Conservation (phyloP, 2,329 filamentous ascomycete species). For the Aureobasidium sp. region DNA sequence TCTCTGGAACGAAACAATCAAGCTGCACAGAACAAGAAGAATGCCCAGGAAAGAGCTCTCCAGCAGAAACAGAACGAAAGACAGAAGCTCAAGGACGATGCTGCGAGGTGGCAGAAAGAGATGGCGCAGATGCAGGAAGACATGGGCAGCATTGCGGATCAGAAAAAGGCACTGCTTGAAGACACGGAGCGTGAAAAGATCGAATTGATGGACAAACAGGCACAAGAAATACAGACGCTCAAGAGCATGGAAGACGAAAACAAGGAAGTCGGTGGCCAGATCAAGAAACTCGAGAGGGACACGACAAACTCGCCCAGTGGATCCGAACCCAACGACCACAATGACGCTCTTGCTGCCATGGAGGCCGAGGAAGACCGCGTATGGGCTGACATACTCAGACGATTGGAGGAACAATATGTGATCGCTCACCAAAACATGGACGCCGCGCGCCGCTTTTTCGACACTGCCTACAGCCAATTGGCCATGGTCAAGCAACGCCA, state of each 20-base stretch:
- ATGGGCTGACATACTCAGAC: constrained; percentile 27
- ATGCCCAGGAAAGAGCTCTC: constrained; percentile 65
- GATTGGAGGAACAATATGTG: constrained; percentile 26
- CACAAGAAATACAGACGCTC: constrained; percentile 39
- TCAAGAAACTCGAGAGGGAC: constrained; percentile 62
- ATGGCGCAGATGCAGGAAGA: constrained; percentile 45
- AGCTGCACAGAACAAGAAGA: constrained; percentile 66
- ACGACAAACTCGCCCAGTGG: constrained; percentile 46
- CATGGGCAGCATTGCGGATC: constrained; percentile 40
- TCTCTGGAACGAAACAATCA: constrained; percentile 75
- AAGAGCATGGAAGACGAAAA: constrained; percentile 64
- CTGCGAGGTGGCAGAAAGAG: constrained; percentile 59
- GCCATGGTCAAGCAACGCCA: constrained; percentile 36
- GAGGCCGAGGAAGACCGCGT: constrained; percentile 35
- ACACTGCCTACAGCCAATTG: constrained; percentile 44
- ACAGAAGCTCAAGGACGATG: constrained; percentile 61
- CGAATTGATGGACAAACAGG: constrained; percentile 32
- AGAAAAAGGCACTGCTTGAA: constrained; percentile 30
- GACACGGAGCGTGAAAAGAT: constrained; percentile 34
- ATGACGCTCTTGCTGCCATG: constrained; percentile 15
- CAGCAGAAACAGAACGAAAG: constrained; percentile 62
- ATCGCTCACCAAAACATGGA: constrained; percentile 25
- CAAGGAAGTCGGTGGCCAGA: constrained; percentile 59
- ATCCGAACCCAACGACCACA: constrained; percentile 21
- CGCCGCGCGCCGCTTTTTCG: constrained; percentile 30